phyloP scores from a whole-genome alignment of 2,329 filamentous ascomycete genomes.

The Xenosphaeropsis pyriputrescens region DNA sequence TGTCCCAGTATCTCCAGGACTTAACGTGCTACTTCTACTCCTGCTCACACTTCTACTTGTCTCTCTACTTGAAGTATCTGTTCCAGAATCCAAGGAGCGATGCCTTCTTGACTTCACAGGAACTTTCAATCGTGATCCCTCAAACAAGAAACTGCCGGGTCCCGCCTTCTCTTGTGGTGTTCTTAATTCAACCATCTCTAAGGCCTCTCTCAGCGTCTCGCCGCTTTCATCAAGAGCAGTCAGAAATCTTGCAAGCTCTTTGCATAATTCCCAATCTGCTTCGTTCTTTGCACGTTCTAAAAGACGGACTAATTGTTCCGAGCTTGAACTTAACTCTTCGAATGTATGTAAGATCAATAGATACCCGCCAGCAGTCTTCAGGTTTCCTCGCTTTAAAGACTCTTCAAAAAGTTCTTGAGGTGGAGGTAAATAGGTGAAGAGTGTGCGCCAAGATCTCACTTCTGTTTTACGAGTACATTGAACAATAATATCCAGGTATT shows the following conservation, averaged over 20 bases:
- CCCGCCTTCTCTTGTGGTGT: constrained; percentile 18
- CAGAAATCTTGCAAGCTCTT: constrained; percentile 86
- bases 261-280: constrained; percentile 89
- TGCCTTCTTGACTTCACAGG: constrained; percentile 1
- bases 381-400: constrained; percentile 65
- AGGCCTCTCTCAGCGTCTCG: constrained; percentile 58
- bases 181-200: constrained; percentile 44
- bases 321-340: constrained; percentile 52
- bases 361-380: constrained; percentile 94
- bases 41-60: too few species aligned
- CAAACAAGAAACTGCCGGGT: constrained; percentile 22
- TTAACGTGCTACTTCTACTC: too few species aligned
- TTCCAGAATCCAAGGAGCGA: too few species aligned
- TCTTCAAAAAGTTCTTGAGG: constrained; percentile 89
- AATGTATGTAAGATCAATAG: constrained; percentile 85
- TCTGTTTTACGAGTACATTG: constrained; percentile 97
- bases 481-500: constrained; percentile 89
- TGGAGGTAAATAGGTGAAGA: constrained; percentile 83
- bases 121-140: constrained; percentile 19
- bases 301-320: constrained; percentile 67
- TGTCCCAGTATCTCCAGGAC: too few species aligned
- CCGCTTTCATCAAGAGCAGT: constrained; percentile 84
- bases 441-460: constrained; percentile 82
- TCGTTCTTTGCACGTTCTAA: constrained; percentile 69
- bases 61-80: too few species aligned